Evolutionary conservation across 1,284 basidiomycete species (phyloP).

Genomic region (Puccinia coronata): DNA sequence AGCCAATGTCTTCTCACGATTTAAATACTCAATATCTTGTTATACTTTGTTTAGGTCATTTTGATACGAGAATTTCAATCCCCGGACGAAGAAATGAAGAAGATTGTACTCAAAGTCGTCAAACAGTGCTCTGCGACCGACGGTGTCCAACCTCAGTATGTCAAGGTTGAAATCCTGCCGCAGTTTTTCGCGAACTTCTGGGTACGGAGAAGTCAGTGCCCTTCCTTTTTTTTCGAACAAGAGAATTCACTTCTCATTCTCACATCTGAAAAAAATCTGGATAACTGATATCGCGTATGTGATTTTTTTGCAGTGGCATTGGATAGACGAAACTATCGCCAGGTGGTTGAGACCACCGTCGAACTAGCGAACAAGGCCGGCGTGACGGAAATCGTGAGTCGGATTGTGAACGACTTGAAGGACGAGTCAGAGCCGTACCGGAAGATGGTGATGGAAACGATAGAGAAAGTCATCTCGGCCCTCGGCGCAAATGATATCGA

Average conservation of each 20-base stretch:
- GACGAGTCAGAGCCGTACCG: slow-evolving; percentile 79
- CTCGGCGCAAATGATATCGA: slow-evolving; percentile 95
- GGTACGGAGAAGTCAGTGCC: slow-evolving; percentile 60
- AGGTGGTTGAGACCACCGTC: slow-evolving; percentile 97
- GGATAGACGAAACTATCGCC: slow-evolving; percentile 90
- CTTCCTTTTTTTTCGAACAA: background rate
- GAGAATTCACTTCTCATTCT: background rate
- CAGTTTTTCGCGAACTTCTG: slow-evolving; percentile 99
- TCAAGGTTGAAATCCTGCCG: slow-evolving; percentile 96
- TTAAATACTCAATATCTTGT: background rate
- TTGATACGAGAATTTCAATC: slow-evolving; percentile 99
- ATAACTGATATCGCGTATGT: slow-evolving; percentile 64
- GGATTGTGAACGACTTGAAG: slow-evolving; percentile 95
- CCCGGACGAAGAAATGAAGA: slow-evolving; percentile 99
- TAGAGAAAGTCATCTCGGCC: slow-evolving; percentile 89
- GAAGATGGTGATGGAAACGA: slow-evolving; percentile 99
- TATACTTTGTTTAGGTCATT: slow-evolving; percentile 74
- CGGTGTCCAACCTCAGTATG: slow-evolving; percentile 88
- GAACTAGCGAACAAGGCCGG: slow-evolving; percentile 96
- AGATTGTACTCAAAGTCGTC: slow-evolving; percentile 98
- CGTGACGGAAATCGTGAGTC: slow-evolving; percentile 89
- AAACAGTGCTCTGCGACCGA: slow-evolving; percentile 98
- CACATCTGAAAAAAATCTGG: background rate
- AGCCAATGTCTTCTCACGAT: background rate
- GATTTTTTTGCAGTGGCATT: slow-evolving; percentile 79